Percentiles rank a stretch among this genome's conserved stretches.
These are phyloP conservation scores for Aspergillus aculeatinus DNA, from an alignment of 2,329 filamentous ascomycete genomes.

Conservation along the genomic window DNA sequence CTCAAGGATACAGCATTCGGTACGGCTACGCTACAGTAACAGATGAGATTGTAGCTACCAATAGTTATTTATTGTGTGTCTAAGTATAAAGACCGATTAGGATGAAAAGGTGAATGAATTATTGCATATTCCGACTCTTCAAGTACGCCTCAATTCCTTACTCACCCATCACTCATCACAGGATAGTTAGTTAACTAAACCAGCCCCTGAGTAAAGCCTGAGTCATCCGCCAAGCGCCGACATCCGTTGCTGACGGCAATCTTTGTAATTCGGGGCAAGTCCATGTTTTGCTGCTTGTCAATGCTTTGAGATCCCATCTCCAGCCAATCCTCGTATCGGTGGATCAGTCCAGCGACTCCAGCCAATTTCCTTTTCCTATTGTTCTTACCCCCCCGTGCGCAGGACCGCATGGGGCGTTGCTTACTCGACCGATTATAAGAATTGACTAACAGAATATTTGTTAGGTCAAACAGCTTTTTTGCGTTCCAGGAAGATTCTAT, in stretches of 20 bases:
- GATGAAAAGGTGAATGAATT: no score
- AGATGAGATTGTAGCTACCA: neutral
- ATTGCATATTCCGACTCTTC: no score
- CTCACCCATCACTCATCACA: no score
- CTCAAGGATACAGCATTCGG: neutral
- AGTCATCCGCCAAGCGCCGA: neutral
- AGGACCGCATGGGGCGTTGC: neutral
- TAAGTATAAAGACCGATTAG: no score
- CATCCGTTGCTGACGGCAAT: conserved; percentile 26
- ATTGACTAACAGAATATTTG: conserved; percentile 26
- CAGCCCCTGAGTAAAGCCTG: conserved; percentile 5
- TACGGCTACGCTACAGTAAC: neutral
- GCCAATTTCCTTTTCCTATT: neutral
- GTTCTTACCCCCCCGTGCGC: neutral
- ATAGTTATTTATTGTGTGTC: no score
- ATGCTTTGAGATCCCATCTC: neutral
- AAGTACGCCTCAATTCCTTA: no score
- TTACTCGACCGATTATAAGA: conserved; percentile 21
- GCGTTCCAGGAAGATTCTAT: conserved; percentile 22
- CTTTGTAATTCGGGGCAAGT: conserved; percentile 23
- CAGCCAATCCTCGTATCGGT: neutral
- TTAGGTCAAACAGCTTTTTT: neutral
- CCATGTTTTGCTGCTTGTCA: neutral
- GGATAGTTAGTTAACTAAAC: no score
- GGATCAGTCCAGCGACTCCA: neutral